Conservation (phyloP, 176 grass and related monocot genomes). For the barley (Hordeum vulgare) region MorexV3_pseudomolecules_assembly NC_058522.1:542605113-542605612, state of each 20-base stretch:
- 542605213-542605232: neutral
- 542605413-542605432: neutral
- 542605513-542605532: no score
- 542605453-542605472: no score
- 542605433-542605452: no score
- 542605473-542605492: neutral
- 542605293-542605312: neutral
- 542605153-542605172: neutral
- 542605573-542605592: neutral
- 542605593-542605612: neutral
- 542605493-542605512: neutral
- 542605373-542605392: neutral
- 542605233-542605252: neutral
- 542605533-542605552: neutral
- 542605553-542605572: neutral
- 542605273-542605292: neutral
- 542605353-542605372: neutral
- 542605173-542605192: neutral
- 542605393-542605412: neutral
- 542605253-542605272: neutral
- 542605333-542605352: neutral
- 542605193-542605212: neutral
- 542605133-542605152: neutral
- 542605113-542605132: conserved; percentile 27
- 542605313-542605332: neutral